Base-by-base conservation (phyloP, 2,329 filamentous ascomycete species). In the Sporothrix inflata region DNA sequence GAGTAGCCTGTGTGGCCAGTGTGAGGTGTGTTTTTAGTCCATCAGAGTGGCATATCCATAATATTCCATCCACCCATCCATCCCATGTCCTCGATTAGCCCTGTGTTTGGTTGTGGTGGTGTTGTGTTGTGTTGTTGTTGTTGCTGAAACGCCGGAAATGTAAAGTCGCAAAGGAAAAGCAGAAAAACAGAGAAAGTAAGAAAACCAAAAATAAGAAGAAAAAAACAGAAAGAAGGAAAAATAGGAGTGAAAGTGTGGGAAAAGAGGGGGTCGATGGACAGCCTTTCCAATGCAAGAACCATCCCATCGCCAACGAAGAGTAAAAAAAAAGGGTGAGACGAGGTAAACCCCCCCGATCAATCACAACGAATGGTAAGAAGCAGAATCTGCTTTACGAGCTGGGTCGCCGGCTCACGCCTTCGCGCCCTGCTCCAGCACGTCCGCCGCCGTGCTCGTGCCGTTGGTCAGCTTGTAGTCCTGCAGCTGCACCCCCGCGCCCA, bases 381-480 rank as follows among this genome's bases (percentile, higher is more conserved):
- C 3, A 12, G 9, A 1, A n/a, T 16, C 5, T 21, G 27, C 16
- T 1, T 1, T 7, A 8, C 4, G 16, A 21, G 11, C 24, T 12
- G n/a, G n/a, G n/a, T n/a, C n/a, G n/a, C n/a, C n/a, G 1, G 12
- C 12, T 55, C n/a, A 71, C 11, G 14, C 14, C 53, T 67, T 30
- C 24, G 24, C 30, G 47, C 51, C 38, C 61, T 74, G 69, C 60
- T 70, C 27, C 51, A 72, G 70, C 8, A n/a, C 30, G 19, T 40
- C 61, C 5, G 45, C 40, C 38, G 61, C 60, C 40, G 42, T n/a
- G 45, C 51, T 27, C 49, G 38, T 55, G 67, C 53, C 40, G 57
- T n/a, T 42, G 40, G 9, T 38, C 34, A 74, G 61, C 60, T n/a
- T 21, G 53, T 69, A 63, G 60, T 53, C 67, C 71, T 74, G 73